Conservation (phyloP, 2,329 filamentous ascomycete genomes). For the Xylaria hypoxylon region DNA sequence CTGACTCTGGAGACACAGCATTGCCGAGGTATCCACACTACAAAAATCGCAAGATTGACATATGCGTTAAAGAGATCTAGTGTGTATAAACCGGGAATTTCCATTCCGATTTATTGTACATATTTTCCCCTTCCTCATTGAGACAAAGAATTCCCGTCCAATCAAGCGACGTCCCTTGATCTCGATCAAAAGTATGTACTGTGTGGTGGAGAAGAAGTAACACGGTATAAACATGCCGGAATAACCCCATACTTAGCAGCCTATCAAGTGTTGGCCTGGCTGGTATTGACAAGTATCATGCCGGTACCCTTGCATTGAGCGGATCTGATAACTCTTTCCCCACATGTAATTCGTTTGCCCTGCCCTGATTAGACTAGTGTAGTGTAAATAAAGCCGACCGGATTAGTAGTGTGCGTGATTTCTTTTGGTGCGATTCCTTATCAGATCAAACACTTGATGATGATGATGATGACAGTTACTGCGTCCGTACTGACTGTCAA, state of each 20-base stretch:
- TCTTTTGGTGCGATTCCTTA: constrained; percentile 23
- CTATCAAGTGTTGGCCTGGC: not conserved
- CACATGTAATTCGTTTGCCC: constrained; percentile 29
- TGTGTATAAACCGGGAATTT: not conserved
- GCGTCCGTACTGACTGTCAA: not conserved
- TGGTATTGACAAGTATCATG: constrained; percentile 19
- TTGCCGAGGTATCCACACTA: constrained; percentile 8
- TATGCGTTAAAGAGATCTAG: too few species aligned
- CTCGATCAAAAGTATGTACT: not conserved
- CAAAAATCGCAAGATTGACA: too few species aligned
- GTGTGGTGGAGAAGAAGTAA: not conserved
- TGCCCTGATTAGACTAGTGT: constrained; percentile 19
- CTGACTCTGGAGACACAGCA: not conserved
- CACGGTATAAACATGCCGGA: not conserved
- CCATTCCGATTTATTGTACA: not conserved
- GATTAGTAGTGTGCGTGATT: constrained; percentile 29
- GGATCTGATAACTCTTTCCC: constrained; percentile 49
- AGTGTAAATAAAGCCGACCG: not conserved
- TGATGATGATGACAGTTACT: not conserved
- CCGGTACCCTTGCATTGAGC: constrained; percentile 40
- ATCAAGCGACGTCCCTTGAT: too few species aligned
- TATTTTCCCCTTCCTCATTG: not conserved
- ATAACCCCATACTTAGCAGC: too few species aligned
- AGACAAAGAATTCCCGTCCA: not conserved
- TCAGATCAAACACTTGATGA: constrained; percentile 28